Conservation (phyloP, 108 stramenopile species). For the Bacterosira constricta region DNA sequence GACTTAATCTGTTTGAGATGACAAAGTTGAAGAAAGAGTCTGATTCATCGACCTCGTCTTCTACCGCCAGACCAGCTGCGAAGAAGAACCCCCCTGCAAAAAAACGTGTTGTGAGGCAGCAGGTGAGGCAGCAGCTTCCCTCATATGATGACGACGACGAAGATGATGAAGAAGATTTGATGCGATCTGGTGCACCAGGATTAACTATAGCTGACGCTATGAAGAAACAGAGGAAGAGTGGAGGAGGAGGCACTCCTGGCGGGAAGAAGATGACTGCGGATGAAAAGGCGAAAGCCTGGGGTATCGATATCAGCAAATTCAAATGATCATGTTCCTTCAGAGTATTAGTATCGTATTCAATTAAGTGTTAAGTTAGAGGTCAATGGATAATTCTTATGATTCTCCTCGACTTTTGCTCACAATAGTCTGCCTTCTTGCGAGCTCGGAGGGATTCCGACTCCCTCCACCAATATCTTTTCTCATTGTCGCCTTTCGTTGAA, state of each 20-base stretch:
- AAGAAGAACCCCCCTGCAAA: background rate
- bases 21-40: conserved; percentile 21
- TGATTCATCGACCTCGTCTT: background rate
- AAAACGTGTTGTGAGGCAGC: conserved; percentile 11
- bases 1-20: conserved; percentile 20
- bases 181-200: conserved; percentile 44
- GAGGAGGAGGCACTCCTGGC: conserved; percentile 15
- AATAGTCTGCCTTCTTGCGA: conserved; percentile 50
- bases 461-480: conserved; percentile 50
- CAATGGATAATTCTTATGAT: background rate
- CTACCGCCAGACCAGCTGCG: background rate
- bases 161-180: conserved; percentile 61
- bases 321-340: conserved; percentile 6
- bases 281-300: conserved; percentile 60
- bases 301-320: conserved; percentile 65
- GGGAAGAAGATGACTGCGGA: conserved; percentile 42
- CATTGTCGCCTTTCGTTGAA: conserved; percentile 14
- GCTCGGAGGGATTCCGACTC: conserved; percentile 39
- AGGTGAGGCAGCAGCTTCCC: conserved; percentile 48
- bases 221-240: conserved; percentile 38
- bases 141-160: conserved; percentile 43
- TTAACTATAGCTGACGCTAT: conserved; percentile 60
- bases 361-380: background rate
- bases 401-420: conserved; percentile 51
- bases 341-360: background rate